A percentile compares a stretch with the other conserved stretches of the same genome.
Conservation (phyloP, 164 flowering plant species). For the Berberis vulgaris region DNA sequence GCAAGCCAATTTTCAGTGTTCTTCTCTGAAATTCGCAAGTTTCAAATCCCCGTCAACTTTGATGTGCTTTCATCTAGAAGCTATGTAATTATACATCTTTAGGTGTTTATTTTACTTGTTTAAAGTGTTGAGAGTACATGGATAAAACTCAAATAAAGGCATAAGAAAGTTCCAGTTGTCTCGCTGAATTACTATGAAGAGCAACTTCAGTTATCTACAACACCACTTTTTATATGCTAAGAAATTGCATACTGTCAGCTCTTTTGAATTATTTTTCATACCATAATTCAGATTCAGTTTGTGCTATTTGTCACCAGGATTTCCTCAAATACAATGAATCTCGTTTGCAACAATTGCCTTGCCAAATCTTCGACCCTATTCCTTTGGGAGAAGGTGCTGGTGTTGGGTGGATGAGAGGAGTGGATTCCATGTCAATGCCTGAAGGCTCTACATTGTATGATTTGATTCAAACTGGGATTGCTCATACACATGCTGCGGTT, state of each 20-base stretch:
- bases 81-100: no score
- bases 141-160: no score
- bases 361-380: constrained; percentile 75
- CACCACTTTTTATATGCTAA: not conserved
- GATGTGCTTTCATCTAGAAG: no score
- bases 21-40: no score
- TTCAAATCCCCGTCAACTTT: no score
- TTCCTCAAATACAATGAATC: constrained; percentile 65
- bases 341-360: constrained; percentile 45
- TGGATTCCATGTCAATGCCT: constrained; percentile 69
- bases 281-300: not conserved
- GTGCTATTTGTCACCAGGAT: constrained; percentile 43
- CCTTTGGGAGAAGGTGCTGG: constrained; percentile 98
- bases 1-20: no score
- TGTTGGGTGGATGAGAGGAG: constrained; percentile 77
- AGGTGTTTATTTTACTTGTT: no score
- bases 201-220: no score
- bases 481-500: constrained; percentile 78
- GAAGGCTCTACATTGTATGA: constrained; percentile 75
- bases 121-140: no score
- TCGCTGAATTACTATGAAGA: no score
- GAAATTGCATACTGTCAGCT: not conserved
- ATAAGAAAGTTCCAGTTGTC: no score
- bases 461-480: constrained; percentile 67
- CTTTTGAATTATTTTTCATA: not conserved